Evolutionary conservation across 2,329 filamentous ascomycete species (phyloP), one percentile per base, ranked within the genome.

Genomic region (Neopestalotiopsis sp.): DNA sequence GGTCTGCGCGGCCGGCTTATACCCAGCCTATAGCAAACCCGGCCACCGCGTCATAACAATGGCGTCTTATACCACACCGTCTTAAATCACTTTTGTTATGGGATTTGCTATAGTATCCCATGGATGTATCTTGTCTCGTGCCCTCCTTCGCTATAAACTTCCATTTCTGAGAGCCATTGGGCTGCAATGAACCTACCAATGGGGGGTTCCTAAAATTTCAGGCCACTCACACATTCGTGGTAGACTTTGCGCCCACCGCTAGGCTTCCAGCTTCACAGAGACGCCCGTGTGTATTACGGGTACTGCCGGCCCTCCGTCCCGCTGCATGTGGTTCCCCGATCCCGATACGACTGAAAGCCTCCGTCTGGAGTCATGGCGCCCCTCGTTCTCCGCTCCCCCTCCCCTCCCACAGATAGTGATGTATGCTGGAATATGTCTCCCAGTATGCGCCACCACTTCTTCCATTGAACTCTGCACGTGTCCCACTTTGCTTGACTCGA

Each of bases 11-110:
- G 45, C 45, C 45, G 45, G 45, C 45, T 53, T 53, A 53, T 53
- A 53, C 45, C 45, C 45, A 53, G 17, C 45, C 45, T 53, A 53
- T 53, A 14, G 45, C 45, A 53, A 28, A 53, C 45, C 45, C 17
- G 34, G 45, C 45, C 45, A 17, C 20, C 45, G 20, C 45, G 45
- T 53, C 45, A 53, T 24, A n/a, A 53, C 45, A 17, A 53, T 53
- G 45, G 45, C 45, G 45, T 10, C 20, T 53, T 53, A 24, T 53
- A 53, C 17, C 45, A 53, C 45, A 53, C 45, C n/a, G 45, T 53
- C 45, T 53, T 53, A 53, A 49, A n/a, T 53, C 45, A 53, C 45
- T n/a, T 53, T 53, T 53, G 45, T n/a, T 24, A 53, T 53, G 9
- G 17, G n/a, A 53, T 17, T 17, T n/a, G n/a, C 17, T 53, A 17